Percentiles rank a stretch among this genome's conserved stretches.
Conservation (phyloP, 306 rosid genomes). For the Arachis hypogaea region DNA sequence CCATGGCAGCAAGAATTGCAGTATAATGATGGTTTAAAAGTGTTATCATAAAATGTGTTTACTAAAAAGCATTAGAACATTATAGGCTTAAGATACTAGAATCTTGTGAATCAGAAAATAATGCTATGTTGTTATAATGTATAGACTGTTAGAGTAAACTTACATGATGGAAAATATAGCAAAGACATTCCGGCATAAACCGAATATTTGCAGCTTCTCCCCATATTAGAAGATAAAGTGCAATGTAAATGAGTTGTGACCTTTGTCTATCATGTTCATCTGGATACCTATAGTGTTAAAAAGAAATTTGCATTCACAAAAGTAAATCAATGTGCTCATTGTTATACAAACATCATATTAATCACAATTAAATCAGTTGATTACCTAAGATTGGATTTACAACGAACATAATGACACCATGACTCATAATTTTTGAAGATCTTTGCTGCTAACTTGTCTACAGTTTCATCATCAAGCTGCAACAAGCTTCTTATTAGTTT, state of each 20-base stretch:
- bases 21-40: slow-evolving; percentile 7
- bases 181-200: slow-evolving; percentile 98
- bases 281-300: slow-evolving; percentile 53
- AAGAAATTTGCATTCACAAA: slow-evolving; percentile 27
- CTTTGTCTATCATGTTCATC: slow-evolving; percentile 52
- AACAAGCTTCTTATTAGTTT: slow-evolving; percentile 47
- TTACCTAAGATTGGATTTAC: slow-evolving; percentile 65
- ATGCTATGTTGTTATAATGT: slow-evolving; percentile 23
- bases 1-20: background rate
- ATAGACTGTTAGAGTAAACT: slow-evolving; percentile 37
- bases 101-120: slow-evolving; percentile 29
- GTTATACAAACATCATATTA: slow-evolving; percentile 23
- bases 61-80: background rate
- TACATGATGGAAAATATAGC: slow-evolving; percentile 95
- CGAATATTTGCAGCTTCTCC: slow-evolving; percentile 99
- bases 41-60: slow-evolving; percentile 10
- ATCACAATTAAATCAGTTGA: slow-evolving; percentile 37
- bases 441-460: slow-evolving; percentile 51
- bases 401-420: slow-evolving; percentile 85
- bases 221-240: slow-evolving; percentile 97
- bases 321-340: slow-evolving; percentile 37
- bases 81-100: slow-evolving; percentile 20
- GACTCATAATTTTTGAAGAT: slow-evolving; percentile 85
- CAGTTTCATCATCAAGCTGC: slow-evolving; percentile 72
- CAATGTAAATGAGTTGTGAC: slow-evolving; percentile 74